These are phyloP conservation scores for Boletus rubropictus DNA, from an alignment of 768 basidiomycete genomes.

Conservation along the genomic window DNA sequence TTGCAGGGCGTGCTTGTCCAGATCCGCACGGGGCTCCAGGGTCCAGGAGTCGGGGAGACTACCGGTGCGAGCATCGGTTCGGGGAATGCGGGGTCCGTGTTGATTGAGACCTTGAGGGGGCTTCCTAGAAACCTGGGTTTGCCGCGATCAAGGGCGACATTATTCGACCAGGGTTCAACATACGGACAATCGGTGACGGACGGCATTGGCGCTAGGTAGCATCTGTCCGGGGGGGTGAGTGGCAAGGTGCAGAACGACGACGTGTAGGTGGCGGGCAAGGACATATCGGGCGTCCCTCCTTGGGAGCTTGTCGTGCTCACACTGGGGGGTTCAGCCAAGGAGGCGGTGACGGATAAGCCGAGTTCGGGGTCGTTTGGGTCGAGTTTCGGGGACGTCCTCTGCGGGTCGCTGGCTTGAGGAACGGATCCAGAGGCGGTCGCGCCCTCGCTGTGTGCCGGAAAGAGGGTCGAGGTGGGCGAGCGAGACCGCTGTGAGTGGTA, in stretches of 20 bases:
- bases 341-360: slow-evolving; percentile 7
- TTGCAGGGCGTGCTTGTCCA: slow-evolving; percentile 26
- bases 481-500: slow-evolving; percentile 5
- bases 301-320: neutral
- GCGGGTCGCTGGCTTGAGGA: slow-evolving; percentile 1
- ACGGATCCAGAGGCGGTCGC: neutral
- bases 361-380: slow-evolving; percentile 13
- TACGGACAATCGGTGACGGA: slow-evolving; percentile 21
- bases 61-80: slow-evolving; percentile 3
- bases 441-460: neutral
- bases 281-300: slow-evolving; percentile 10
- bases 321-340: neutral
- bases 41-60: slow-evolving; percentile 8
- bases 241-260: slow-evolving; percentile 10
- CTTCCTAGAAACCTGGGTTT: slow-evolving; percentile 14
- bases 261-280: slow-evolving; percentile 7
- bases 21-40: slow-evolving; percentile 14
- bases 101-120: slow-evolving; percentile 20
- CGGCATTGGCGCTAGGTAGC: slow-evolving; percentile 14
- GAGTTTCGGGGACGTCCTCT: slow-evolving; percentile 19
- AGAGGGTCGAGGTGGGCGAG: slow-evolving; percentile 15
- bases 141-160: neutral
- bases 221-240: slow-evolving; percentile 24
- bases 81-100: neutral
- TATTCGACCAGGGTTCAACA: slow-evolving; percentile 18